Base-by-base conservation (phyloP, 768 basidiomycete species). In the Glaciozyma martinii region DNA sequence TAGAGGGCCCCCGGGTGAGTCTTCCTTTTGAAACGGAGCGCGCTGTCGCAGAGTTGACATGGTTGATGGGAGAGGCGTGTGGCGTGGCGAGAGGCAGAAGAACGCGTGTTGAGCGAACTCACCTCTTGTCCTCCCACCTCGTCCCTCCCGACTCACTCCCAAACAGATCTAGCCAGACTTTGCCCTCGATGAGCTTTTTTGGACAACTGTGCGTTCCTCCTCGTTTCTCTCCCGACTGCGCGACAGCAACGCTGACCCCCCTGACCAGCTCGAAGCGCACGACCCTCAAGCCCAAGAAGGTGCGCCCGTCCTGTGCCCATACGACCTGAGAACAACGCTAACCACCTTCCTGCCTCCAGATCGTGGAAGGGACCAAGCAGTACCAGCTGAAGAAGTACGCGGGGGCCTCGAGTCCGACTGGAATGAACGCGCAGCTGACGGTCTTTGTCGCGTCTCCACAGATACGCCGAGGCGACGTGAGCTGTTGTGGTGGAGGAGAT, bases 251-350 rank as follows among this genome's bases (percentile, higher is more conserved):
- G 18, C 53, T 30, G 25, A 1, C 29, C 6, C 32, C 12, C 56
- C 7, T 13, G 32, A 19, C 50, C 63, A 91, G 90, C 54, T 89
- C 88, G 49, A 92, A 91, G 80, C 89, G 88, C 44, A 85, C 90
- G 61, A 92, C 94, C 23, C 97, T 98, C 83, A 94, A 93, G 75
- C 94, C 94, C 33, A 86, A 91, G 73, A 91, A 89, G 78, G 89
- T 57, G n/a, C 15, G 25, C 12, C 10, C 19, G 13, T n/a, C 37
- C 18, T n/a, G 33, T 42, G 12, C 32, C 15, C 5, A 57, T 27
- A n/a, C 23, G 10, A 52, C 1, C 50, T 6, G 9, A 4, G 13
- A 37, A 5, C 56, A 27, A 3, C 19, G 52, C 30, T 18, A 19
- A 18, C 53, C 16, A 3, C n/a, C 1, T 53, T 5, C 30, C 12